Evolutionary conservation across 2,329 filamentous ascomycete genomes (phyloP), one percentile per base, ranked within the genome.

Genomic region (Pezicula rhizophila): DNA sequence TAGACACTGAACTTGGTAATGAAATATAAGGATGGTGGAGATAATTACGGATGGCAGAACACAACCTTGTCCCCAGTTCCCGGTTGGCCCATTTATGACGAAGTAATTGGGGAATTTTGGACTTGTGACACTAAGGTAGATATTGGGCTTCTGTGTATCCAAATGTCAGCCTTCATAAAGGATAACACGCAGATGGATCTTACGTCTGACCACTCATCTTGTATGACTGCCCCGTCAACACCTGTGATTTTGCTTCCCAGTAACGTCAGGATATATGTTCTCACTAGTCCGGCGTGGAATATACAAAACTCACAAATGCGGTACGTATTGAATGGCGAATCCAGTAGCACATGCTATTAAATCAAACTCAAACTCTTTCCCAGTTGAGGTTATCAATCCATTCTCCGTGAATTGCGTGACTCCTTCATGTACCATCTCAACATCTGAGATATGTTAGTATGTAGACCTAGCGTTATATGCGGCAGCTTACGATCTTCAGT

Each of bases 301-400:
- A 20, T 20, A 20, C 15, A 26, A 10, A 12, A 10, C n/a, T 15
- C 34, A 34, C 26, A 45, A 45, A 10, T 25, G 42, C 5, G 42
- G 42, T 25, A 26, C 17, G 12, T n/a, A 45, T 6, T 20, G 23
- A 15, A 45, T 35, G 26, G 33, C 26, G 15, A 34, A 45, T 10
- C 42, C 42, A 10, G 42, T 45, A 6, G 42, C 42, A 37, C 55
- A 51, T 7, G 53, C 52, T 31, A 60, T 52, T 11, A 53, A 49
- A 39, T 60, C 58, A 18, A 58, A 40, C 15, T 48, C 37, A 17
- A 53, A 49, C 34, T 57, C 52, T 14, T 50, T 39, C 2, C 57
- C 57, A 41, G 55, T 55, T 5, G 18, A 10, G 17, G 15, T 31
- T 12, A 15, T 10, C 7, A 45, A 5, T n/a, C 42, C 42, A 6